A percentile compares a stretch with the other conserved stretches of the same genome.
phyloP scores from a whole-genome alignment of 768 basidiomycete genomes.

The Ephemerocybe angulata region DNA sequence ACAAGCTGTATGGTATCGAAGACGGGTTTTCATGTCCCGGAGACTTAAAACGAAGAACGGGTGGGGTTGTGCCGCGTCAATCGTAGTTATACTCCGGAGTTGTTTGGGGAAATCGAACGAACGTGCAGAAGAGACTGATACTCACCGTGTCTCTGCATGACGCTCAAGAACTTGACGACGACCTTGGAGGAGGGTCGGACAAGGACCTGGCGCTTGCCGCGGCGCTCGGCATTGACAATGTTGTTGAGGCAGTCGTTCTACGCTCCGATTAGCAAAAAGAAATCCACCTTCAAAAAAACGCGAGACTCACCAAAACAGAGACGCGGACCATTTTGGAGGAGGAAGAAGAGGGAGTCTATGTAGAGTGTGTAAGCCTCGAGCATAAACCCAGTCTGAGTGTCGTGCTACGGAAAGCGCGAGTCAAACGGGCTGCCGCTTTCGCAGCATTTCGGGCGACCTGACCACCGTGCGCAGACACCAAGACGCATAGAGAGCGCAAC shows the following conservation, averaged over 20 bases:
- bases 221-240: slow-evolving; percentile 99
- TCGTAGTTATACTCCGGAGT: slow-evolving; percentile 85
- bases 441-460: neutral
- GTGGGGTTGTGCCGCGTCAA: slow-evolving; percentile 57
- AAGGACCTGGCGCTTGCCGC: slow-evolving; percentile 99
- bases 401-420: slow-evolving; percentile 78
- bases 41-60: slow-evolving; percentile 80
- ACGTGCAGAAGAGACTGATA: slow-evolving; percentile 28
- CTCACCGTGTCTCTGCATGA: slow-evolving; percentile 99
- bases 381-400: slow-evolving; percentile 76
- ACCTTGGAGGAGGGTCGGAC: slow-evolving; percentile 98
- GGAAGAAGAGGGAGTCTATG: slow-evolving; percentile 8
- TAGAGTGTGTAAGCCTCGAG: slow-evolving; percentile 31
- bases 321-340: slow-evolving; percentile 72
- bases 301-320: slow-evolving; percentile 77
- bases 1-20: slow-evolving; percentile 59
- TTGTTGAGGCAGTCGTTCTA: slow-evolving; percentile 75
- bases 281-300: neutral
- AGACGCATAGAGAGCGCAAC: slow-evolving; percentile 16
- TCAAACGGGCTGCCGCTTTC: slow-evolving; percentile 60
- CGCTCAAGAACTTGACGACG: slow-evolving; percentile 93
- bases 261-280: neutral
- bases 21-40: slow-evolving; percentile 60
- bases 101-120: neutral
- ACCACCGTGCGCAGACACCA: slow-evolving; percentile 14